Evolutionary conservation across 345 rosid species (phyloP).

Genomic region (Tarenaya hassleriana): DNA sequence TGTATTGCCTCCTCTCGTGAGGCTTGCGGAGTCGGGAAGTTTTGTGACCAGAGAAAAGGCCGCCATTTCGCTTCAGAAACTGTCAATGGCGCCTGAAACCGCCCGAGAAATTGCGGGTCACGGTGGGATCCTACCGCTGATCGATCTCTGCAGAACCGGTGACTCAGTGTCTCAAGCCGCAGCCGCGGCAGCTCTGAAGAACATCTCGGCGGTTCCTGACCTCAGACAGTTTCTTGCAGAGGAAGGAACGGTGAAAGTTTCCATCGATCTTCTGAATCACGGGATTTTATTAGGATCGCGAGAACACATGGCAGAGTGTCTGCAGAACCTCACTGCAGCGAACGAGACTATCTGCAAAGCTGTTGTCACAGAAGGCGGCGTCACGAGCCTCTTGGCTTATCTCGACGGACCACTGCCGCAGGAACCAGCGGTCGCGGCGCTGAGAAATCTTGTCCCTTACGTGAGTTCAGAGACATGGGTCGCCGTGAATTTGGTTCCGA

Average conservation of each 20-base stretch:
- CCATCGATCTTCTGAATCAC: constrained; percentile 57
- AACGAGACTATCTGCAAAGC: constrained; percentile 57
- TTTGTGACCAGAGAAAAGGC: constrained; percentile 72
- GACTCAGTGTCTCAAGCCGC: constrained; percentile 82
- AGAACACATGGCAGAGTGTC: constrained; percentile 82
- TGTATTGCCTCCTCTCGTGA: constrained; percentile 71
- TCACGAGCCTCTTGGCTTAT: constrained; percentile 56
- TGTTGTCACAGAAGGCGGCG: constrained; percentile 68
- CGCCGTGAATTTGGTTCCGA: constrained; percentile 50
- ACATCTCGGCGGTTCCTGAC: constrained; percentile 66
- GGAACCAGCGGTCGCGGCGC: constrained; percentile 72
- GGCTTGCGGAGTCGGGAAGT: constrained; percentile 83
- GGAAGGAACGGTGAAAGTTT: constrained; percentile 64
- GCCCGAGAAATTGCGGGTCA: constrained; percentile 76
- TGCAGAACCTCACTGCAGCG: constrained; percentile 87
- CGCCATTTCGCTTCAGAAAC: constrained; percentile 64
- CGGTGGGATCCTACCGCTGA: constrained; percentile 67
- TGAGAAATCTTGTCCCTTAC: constrained; percentile 61
- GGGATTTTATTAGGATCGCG: constrained; percentile 72
- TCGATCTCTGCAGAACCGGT: constrained; percentile 60
- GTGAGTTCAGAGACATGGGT: constrained; percentile 45
- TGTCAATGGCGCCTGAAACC: constrained; percentile 65
- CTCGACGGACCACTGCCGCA: constrained; percentile 81
- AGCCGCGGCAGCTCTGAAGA: constrained; percentile 77
- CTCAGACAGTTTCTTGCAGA: constrained; percentile 63